A percentile compares a stretch with the other conserved stretches of the same genome.
phyloP scores from a whole-genome alignment of 78 protist species.

The Thecamonas trahens region DNA sequence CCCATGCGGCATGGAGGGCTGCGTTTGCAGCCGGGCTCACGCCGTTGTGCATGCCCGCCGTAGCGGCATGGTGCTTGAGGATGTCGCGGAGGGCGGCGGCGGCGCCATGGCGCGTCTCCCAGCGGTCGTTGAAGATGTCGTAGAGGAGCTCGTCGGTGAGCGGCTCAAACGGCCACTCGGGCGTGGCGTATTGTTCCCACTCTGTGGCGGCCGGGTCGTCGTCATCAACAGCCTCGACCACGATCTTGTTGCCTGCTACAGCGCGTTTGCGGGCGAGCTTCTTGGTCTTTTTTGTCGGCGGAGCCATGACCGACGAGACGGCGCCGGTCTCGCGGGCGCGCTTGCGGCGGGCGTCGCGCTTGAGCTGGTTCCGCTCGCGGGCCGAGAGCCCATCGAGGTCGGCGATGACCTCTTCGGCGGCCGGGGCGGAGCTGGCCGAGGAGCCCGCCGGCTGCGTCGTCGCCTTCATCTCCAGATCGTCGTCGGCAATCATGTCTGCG shows the following conservation, averaged over 20 bases:
- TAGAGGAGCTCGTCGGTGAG: conserved; percentile 50
- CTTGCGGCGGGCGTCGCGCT: background rate
- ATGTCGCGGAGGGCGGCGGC: conserved; percentile 77
- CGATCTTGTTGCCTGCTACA: background rate
- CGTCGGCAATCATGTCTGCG: background rate
- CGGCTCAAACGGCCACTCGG: conserved; percentile 75
- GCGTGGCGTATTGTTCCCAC: background rate
- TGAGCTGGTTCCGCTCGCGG: conserved; percentile 6
- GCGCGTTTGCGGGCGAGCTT: background rate
- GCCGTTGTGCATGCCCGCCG: conserved; percentile 2
- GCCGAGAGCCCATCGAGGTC: background rate
- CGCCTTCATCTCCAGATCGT: background rate
- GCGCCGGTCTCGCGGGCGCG: background rate
- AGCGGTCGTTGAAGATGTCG: conserved; percentile 43
- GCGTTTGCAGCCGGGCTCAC: background rate
- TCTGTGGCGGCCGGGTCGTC: background rate
- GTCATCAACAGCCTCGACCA: background rate
- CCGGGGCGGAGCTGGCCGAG: background rate
- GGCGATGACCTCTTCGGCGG: background rate
- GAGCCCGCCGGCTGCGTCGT: background rate
- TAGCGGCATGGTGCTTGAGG: conserved; percentile 48
- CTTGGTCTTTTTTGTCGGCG: background rate
- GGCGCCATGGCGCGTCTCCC: conserved; percentile 86
- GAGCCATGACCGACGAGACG: background rate
- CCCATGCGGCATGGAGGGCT: conserved; percentile 36